These are phyloP conservation scores for Pestalotiopsis sp. DNA, from an alignment of 2,329 filamentous ascomycete genomes.

Conservation along the genomic window DNA sequence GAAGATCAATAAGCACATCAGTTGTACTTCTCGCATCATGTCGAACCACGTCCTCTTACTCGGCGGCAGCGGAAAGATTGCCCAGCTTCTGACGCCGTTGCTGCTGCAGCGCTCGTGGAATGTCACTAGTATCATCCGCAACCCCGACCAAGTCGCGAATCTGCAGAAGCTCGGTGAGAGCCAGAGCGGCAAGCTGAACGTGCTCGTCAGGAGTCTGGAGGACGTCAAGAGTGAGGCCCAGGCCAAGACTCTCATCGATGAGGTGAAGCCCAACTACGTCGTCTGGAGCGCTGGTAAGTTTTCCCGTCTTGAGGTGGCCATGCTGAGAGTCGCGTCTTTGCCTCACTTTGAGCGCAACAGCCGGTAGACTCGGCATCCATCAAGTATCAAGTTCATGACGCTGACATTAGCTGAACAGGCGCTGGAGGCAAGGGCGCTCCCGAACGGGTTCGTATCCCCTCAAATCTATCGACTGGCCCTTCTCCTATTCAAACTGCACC, in stretches of 20 bases:
- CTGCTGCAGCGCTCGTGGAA: conserved; percentile 75
- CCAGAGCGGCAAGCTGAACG: conserved; percentile 65
- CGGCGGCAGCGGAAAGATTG: conserved; percentile 81
- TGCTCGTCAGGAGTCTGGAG: conserved; percentile 72
- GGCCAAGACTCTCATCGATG: conserved; percentile 64
- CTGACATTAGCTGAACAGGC: conserved; percentile 37
- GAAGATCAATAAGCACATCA: no score
- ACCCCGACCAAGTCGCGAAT: conserved; percentile 65
- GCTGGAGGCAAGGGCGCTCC: conserved; percentile 63
- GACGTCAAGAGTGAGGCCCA: conserved; percentile 67
- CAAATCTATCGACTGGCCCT: not conserved
- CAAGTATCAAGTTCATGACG: conserved; percentile 15
- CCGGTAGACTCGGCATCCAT: not conserved
- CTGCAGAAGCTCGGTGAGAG: conserved; percentile 65
- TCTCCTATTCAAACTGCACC: not conserved
- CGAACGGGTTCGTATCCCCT: conserved; percentile 40
- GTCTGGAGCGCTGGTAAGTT: conserved; percentile 67
- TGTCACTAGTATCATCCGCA: conserved; percentile 78
- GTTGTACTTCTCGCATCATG: conserved; percentile 2
- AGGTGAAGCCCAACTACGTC: conserved; percentile 66
- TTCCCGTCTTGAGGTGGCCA: not conserved
- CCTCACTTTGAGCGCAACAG: not conserved
- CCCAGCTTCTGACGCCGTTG: conserved; percentile 74
- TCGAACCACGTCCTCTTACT: conserved; percentile 66
- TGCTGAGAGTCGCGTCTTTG: not conserved